Base-by-base conservation (phyloP, 495 filamentous ascomycete genomes). In the Rostrohypoxylon terebratum region DNA sequence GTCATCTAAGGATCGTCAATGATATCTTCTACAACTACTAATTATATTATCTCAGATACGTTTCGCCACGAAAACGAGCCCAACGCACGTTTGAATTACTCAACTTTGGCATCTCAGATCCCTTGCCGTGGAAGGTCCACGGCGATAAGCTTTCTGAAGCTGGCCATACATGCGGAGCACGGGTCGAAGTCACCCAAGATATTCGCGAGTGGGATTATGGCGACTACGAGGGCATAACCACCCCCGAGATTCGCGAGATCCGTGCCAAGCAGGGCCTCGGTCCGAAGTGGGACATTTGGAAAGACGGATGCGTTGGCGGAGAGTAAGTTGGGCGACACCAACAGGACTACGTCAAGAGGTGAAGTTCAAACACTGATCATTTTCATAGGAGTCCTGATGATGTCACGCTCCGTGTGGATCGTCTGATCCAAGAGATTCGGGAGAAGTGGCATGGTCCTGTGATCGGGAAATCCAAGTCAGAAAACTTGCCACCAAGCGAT, bases 121-220 rank as follows among this genome's bases (percentile, higher is more conserved):
- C 75, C 4, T 68, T 86, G 7, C 86, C 86, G 2, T 88, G 86
- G 86, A 58, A 79, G 4, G 25, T 70, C 16, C 81, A 84, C 61
- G 81, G 83, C 59, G 77, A 75, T 7, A 75, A 74, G 14, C 74
- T 73, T 4, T 69, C 63, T 20, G 66, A 77, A 1, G 58, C 34
- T 16, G 74, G 77, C n/a, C 68, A 75, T 3, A 68, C 78, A 3
- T 87, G 84, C 53, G 53, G 81, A 4, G 86, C 86, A 9, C 76
- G 80, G 14, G 87, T 96, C 1, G 80, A 90, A 70, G 81, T 96
- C 45, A 93, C 92, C 0, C 88, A 94, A 66, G 89, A 91, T 54
- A 89, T 98, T 28, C 86, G 91, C 11, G 95, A 99, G 77, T 99
- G 95, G 95, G 93, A 97, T 81, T 99, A 99, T 73, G 96, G 96